Evolutionary conservation across 2,329 filamentous ascomycete species (phyloP).

Genomic region (Aureobasidium leucospermi): DNA sequence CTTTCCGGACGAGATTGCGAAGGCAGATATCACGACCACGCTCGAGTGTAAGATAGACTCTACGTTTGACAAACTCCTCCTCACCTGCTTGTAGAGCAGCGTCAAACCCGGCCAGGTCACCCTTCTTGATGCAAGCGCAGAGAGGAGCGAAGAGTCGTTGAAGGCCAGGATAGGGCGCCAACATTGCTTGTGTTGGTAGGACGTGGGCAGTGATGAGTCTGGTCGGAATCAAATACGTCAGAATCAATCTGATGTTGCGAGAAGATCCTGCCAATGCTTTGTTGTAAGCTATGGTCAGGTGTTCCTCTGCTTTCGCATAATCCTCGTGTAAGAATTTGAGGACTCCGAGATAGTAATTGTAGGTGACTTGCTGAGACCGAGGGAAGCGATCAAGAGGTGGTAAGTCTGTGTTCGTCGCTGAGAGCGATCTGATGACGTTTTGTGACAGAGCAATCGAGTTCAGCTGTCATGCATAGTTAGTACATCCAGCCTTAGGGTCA

Average conservation of each 20-base stretch:
- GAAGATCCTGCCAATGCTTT: conserved; percentile 22
- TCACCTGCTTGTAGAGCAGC: conserved; percentile 71
- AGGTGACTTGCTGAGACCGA: conserved; percentile 85
- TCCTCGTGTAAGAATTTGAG: conserved; percentile 93
- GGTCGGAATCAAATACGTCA: conserved; percentile 92
- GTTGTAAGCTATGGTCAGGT: conserved; percentile 73
- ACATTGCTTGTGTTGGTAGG: conserved; percentile 64
- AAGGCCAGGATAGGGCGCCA: conserved; percentile 68
- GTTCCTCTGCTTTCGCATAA: conserved; percentile 73
- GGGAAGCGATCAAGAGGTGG: conserved; percentile 74
- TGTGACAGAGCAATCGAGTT: conserved; percentile 85
- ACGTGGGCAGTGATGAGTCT: conserved; percentile 81
- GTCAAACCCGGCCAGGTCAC: conserved; percentile 79
- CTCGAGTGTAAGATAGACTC: conserved; percentile 92
- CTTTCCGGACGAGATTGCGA: conserved; percentile 84
- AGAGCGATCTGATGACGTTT: conserved; percentile 80
- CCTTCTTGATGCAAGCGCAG: conserved; percentile 68
- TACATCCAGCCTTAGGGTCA: not conserved
- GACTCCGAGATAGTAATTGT: conserved; percentile 92
- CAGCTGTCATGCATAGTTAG: conserved; percentile 38
- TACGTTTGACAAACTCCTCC: conserved; percentile 84
- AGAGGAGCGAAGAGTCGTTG: conserved; percentile 73
- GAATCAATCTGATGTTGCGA: conserved; percentile 82
- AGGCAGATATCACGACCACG: conserved; percentile 85
- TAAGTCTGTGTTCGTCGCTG: conserved; percentile 65